Evolutionary conservation across 2,329 filamentous ascomycete genomes (phyloP).

Genomic region (Pyricularia pennisetigena): DNA sequence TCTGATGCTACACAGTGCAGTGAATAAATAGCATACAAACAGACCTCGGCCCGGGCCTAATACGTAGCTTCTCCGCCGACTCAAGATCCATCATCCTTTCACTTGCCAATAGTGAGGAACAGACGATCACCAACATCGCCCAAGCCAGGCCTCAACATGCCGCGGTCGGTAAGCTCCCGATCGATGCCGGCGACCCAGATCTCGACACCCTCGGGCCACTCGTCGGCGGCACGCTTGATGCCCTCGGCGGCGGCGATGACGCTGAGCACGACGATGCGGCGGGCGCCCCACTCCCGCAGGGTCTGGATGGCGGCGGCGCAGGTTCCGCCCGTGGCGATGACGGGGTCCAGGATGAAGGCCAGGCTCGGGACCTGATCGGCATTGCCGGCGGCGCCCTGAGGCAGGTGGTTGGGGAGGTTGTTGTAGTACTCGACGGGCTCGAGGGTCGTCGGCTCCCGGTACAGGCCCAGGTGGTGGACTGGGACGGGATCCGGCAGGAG

Average conservation of each 20-base stretch:
- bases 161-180: constrained; percentile 58
- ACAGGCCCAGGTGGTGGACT: constrained; percentile 89
- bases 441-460: constrained; percentile 79
- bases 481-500: constrained; percentile 73
- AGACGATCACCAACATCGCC: constrained; percentile 87
- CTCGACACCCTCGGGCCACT: constrained; percentile 70
- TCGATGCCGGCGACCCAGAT: constrained; percentile 82
- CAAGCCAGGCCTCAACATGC: constrained; percentile 85
- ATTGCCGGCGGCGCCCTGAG: constrained; percentile 24
- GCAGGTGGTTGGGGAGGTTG: constrained; percentile 71
- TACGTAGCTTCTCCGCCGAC: not conserved
- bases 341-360: constrained; percentile 80
- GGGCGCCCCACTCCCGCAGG: constrained; percentile 83
- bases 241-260: constrained; percentile 67
- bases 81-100: constrained; percentile 4
- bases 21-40: not conserved
- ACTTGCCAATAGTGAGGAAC: constrained; percentile 85
- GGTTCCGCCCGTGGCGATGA: constrained; percentile 90
- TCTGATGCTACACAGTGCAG: not conserved
- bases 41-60: not conserved
- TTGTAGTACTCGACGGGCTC: constrained; percentile 97
- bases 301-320: constrained; percentile 84
- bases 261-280: constrained; percentile 64
- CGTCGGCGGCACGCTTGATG: constrained; percentile 58
- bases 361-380: constrained; percentile 35